Evolutionary conservation across 148 eudicot species (phyloP).

Genomic region (Drosera capensis): DNA sequence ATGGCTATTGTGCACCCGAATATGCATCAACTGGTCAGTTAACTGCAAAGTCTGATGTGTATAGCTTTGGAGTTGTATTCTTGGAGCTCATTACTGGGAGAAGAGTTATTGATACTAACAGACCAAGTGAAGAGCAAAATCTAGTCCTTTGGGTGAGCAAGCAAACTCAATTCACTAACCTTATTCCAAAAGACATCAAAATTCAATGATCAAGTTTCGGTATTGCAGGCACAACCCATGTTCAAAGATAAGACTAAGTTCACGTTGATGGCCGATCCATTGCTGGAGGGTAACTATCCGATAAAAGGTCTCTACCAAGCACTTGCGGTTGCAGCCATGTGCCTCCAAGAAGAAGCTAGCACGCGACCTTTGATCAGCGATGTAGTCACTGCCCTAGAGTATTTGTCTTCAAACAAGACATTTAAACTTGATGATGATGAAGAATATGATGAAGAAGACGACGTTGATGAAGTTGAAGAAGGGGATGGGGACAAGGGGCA

Average conservation of each 20-base stretch:
- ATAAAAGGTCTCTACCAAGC: conserved; percentile 65
- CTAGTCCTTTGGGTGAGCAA: conserved; percentile 53
- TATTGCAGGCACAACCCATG: conserved; percentile 69
- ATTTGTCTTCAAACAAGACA: conserved; percentile 17
- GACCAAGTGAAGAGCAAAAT: conserved; percentile 58
- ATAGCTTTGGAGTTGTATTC: conserved; percentile 84
- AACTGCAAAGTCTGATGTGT: conserved; percentile 63
- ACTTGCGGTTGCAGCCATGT: conserved; percentile 85
- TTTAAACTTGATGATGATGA: conserved; percentile 8
- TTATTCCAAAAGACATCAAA: background rate
- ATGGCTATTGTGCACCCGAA: conserved; percentile 85
- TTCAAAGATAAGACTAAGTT: conserved; percentile 63
- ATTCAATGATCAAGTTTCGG: background rate
- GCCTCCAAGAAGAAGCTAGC: conserved; percentile 66
- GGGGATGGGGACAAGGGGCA: background rate
- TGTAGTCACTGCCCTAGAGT: conserved; percentile 63
- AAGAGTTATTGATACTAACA: conserved; percentile 53
- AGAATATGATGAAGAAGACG: conserved; percentile 6
- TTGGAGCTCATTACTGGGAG: conserved; percentile 75
- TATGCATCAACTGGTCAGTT: conserved; percentile 67
- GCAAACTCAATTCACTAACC: background rate
- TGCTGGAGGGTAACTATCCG: conserved; percentile 44
- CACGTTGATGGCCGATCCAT: conserved; percentile 65
- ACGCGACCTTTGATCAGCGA: conserved; percentile 63
- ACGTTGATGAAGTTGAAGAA: background rate